phyloP scores from a whole-genome alignment of 2,329 filamentous ascomycete species.

The Trichothecium roseum region DNA sequence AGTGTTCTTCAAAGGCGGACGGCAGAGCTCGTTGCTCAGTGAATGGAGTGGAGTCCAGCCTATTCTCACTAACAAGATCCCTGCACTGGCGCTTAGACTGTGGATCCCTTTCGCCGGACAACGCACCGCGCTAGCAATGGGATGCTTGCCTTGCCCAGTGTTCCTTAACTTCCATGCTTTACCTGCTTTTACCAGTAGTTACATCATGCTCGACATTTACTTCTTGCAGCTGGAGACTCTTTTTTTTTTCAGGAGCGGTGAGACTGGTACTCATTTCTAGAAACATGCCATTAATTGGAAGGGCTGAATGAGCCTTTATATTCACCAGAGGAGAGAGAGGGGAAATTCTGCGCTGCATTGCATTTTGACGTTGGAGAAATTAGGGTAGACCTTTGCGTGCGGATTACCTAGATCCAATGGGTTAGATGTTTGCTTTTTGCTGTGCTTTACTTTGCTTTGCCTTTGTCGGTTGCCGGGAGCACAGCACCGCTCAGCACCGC shows the following conservation, averaged over 20 bases:
- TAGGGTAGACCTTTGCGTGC: too few species aligned
- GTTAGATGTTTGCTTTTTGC: slow-evolving; percentile 1
- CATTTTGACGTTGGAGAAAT: too few species aligned
- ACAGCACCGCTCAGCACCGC: too few species aligned
- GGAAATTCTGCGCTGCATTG: too few species aligned
- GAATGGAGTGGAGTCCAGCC: background rate
- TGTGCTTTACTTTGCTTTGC: slow-evolving; percentile 3
- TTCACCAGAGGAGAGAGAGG: too few species aligned
- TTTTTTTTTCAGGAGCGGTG: background rate
- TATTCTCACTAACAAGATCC: background rate
- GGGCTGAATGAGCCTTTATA: too few species aligned
- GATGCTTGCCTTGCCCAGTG: too few species aligned
- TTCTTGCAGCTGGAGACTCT: too few species aligned
- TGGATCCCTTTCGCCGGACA: background rate
- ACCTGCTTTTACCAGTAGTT: slow-evolving; percentile 1
- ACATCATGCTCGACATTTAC: slow-evolving; percentile 3
- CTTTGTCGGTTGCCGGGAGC: background rate
- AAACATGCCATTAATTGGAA: too few species aligned
- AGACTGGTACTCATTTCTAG: background rate
- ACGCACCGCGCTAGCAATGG: background rate
- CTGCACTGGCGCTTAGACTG: background rate
- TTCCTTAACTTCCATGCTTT: too few species aligned
- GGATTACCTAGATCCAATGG: too few species aligned
- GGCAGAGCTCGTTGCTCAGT: slow-evolving; percentile 1
- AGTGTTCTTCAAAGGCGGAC: background rate